Base-by-base conservation (phyloP, 2,329 filamentous ascomycete species). In the Colletotrichum sojae region DNA sequence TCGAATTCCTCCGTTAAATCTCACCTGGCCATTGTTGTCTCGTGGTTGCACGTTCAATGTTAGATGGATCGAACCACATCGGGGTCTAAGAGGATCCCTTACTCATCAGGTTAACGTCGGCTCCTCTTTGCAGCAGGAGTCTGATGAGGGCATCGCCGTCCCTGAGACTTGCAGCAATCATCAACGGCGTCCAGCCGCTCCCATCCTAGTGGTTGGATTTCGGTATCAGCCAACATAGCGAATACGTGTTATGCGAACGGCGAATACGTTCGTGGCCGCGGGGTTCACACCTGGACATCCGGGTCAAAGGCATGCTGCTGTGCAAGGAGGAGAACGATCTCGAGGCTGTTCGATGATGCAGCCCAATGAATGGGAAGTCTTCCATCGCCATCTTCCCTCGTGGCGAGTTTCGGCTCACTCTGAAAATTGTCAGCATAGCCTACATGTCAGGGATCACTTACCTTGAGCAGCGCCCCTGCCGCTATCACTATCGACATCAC, bases 281-380 rank as follows among this genome's bases (percentile, higher is more conserved):
- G 10, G 10, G 49, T 2, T 20, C 74, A 70, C 77, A 94, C 92
- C 82, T 94, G 89, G 18, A 91, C 91, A 79, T 98, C 95, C 0
- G 93, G 88, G 77, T 98, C 94, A 76, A 98, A 97, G 68, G 86
- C 85, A 75, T 91, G 91, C 70, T 86, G 84, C 64, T 92, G 86
- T 2, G 92, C 86, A 4, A 98, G 85, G 20, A 95, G 78, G 57
- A 92, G 85, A 18, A 93, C 90, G 68, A 98, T 94, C 25, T 91
- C 88, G 6, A 91, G 81, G 73, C 90, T 91, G 78, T 96, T 97
- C 79, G 93, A 92, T 22, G 95, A 96, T 2, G 90, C 89, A 0
- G 96, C 95, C 96, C 96, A 99, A 84, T 99, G 96, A 66, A 98
- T 90, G 2, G 96, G 91, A 45, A 97, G 88, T 52, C 96, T 93